Evolutionary conservation across 768 basidiomycete genomes (phyloP), one percentile per base, ranked within the genome.

Genomic region (Hygrophoropsis aurantiaca): DNA sequence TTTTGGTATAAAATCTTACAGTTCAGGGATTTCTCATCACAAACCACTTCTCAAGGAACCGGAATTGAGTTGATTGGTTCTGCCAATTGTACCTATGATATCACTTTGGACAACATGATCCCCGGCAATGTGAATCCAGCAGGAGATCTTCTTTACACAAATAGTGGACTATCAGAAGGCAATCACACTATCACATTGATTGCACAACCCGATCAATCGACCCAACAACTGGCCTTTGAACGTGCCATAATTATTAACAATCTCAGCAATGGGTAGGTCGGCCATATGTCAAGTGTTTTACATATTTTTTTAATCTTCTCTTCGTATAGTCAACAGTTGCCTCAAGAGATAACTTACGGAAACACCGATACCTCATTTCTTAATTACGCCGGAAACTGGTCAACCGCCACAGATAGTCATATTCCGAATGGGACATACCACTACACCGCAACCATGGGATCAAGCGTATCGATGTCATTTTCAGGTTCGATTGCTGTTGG

Each of bases 341-440:
- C 32, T 16, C 32, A 34, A 27, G 34, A 13, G 15, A 43, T 1
- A 30, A 32, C 19, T 13, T 52, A 27, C 19, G 37, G 37, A 21
- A 54, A 54, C 35, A 24, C 45, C n/a, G 44, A 54, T 23, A 47
- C 52, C 11, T 33, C 53, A 20, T 40, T 53, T 19, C 23, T 64
- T 6, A 44, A 55, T n/a, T 55, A 54, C 40, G 21, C 30, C 2
- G 53, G 53, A 20, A 44, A 44, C 21, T 54, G 53, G 53, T 20
- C 26, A 11, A n/a, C 27, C 11, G 36, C 21, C 21, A 52, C 33
- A 16, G 45, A 52, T 20, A 2, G 19, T 20, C 20, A 55, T 15
- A 26, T 54, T 11, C 53, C 53, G 18, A 40, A 40, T 10, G 8
- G 20, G 4, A 7, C 7, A 15, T 59, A 6, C 45, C 45, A 40